These are phyloP conservation scores for Cutaneotrichosporon dermatis DNA, from an alignment of 1,284 basidiomycete species.

Conservation along the genomic window DNA sequence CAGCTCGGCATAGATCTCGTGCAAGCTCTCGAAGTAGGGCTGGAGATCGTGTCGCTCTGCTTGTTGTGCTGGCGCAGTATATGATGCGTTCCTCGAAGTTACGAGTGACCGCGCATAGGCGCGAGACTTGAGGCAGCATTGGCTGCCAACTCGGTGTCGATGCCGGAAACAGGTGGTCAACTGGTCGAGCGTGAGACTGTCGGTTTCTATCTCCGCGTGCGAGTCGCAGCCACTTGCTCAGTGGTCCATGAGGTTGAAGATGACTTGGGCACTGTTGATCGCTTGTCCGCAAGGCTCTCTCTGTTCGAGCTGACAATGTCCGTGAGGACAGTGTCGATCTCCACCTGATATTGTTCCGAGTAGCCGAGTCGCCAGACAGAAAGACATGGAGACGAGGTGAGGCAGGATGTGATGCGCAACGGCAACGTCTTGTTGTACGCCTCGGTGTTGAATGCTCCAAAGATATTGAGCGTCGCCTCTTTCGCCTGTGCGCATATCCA, in stretches of 20 bases:
- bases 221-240: slow-evolving; percentile 78
- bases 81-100: slow-evolving; percentile 81
- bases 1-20: slow-evolving; percentile 91
- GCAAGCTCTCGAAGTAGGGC: slow-evolving; percentile 81
- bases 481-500: slow-evolving; percentile 15
- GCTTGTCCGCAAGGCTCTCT: slow-evolving; percentile 65
- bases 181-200: slow-evolving; percentile 34
- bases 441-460: slow-evolving; percentile 72
- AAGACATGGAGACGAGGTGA: slow-evolving; percentile 86
- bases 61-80: slow-evolving; percentile 53
- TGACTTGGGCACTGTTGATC: slow-evolving; percentile 84
- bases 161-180: slow-evolving; percentile 77
- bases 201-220: slow-evolving; percentile 51
- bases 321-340: slow-evolving; percentile 75
- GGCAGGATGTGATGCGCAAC: slow-evolving; percentile 88
- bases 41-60: slow-evolving; percentile 56
- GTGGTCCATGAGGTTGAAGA: slow-evolving; percentile 94
- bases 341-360: slow-evolving; percentile 65
- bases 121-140: slow-evolving; percentile 91
- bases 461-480: slow-evolving; percentile 55
- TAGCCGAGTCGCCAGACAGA: slow-evolving; percentile 65
- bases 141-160: slow-evolving; percentile 85
- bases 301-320: slow-evolving; percentile 73
- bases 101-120: slow-evolving; percentile 92
- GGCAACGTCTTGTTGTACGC: slow-evolving; percentile 84